A percentile compares a stretch with the other conserved stretches of the same genome.
phyloP scores from a whole-genome alignment of 192 early-diverging fungal genomes.

The Lunasporangiospora selenospora region DNA sequence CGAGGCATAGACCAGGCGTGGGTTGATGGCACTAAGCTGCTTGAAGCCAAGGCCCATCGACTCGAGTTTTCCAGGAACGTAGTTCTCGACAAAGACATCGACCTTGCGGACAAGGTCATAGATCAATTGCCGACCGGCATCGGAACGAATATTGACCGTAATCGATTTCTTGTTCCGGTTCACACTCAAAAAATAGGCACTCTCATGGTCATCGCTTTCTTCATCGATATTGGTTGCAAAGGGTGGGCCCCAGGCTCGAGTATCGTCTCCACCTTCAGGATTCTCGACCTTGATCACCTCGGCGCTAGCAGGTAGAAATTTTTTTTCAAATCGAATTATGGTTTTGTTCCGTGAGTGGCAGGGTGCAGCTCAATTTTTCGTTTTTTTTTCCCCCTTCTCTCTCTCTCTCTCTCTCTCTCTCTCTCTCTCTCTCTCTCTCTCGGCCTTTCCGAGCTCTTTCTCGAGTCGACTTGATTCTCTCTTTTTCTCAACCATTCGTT shows the following conservation, averaged over 20 bases:
- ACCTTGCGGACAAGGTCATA: slow-evolving; percentile 65
- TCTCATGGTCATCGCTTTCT: slow-evolving; percentile 59
- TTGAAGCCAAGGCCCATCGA: slow-evolving; percentile 80
- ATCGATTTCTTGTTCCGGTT: slow-evolving; percentile 95
- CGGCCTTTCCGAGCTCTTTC: too few species aligned
- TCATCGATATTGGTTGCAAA: slow-evolving; percentile 50
- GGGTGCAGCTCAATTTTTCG: too few species aligned
- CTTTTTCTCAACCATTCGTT: not conserved
- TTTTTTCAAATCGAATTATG: too few species aligned
- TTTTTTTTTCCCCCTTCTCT: not conserved
- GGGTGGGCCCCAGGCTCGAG: slow-evolving; percentile 86
- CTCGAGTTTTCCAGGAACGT: slow-evolving; percentile 86
- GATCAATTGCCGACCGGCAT: slow-evolving; percentile 68
- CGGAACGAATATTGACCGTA: slow-evolving; percentile 81
- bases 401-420: not conserved
- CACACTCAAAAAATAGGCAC: slow-evolving; percentile 89
- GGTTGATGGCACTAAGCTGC: slow-evolving; percentile 70
- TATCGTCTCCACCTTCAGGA: slow-evolving; percentile 85
- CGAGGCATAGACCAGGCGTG: slow-evolving; percentile 86
- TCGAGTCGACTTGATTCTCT: too few species aligned
- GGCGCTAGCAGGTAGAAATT: slow-evolving; percentile 58
- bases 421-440: not conserved
- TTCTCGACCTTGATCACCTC: slow-evolving; percentile 93
- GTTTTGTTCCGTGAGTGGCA: too few species aligned
- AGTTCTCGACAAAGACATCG: slow-evolving; percentile 94